Evolutionary conservation across 1,284 basidiomycete genomes (phyloP).

Genomic region (Boletus calvinii): DNA sequence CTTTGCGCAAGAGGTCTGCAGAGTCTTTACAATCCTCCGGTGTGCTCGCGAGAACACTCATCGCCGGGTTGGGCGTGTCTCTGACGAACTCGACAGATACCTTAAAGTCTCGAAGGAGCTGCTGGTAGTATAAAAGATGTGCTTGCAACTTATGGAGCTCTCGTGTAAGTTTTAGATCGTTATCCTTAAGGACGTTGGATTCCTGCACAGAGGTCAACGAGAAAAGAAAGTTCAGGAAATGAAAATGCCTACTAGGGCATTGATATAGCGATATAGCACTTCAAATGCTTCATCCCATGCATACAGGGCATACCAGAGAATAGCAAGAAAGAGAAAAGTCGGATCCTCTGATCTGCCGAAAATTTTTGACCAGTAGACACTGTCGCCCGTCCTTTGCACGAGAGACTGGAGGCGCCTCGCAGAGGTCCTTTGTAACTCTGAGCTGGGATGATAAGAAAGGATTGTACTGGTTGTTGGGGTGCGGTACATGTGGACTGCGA

Average conservation of each 20-base stretch:
- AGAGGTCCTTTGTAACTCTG: slow-evolving; percentile 31
- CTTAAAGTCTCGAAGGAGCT: slow-evolving; percentile 52
- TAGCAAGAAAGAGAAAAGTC: slow-evolving; percentile 51
- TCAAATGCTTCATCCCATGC: slow-evolving; percentile 59
- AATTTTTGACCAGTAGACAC: slow-evolving; percentile 56
- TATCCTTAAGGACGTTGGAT: slow-evolving; percentile 37
- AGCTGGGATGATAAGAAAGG: slow-evolving; percentile 41
- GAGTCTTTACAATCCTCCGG: slow-evolving; percentile 17
- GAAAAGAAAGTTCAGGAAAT: not conserved
- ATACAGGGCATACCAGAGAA: slow-evolving; percentile 58
- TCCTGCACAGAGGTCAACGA: slow-evolving; percentile 36
- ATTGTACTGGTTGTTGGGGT: slow-evolving; percentile 37
- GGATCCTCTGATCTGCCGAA: slow-evolving; percentile 47
- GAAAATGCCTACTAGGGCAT: slow-evolving; percentile 38
- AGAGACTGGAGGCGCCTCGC: slow-evolving; percentile 37
- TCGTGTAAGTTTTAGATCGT: slow-evolving; percentile 42
- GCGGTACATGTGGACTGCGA: slow-evolving; percentile 45
- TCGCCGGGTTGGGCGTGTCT: slow-evolving; percentile 44
- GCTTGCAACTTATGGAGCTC: slow-evolving; percentile 55
- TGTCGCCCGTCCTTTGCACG: slow-evolving; percentile 37
- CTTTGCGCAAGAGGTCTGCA: slow-evolving; percentile 38
- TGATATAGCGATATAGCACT: slow-evolving; percentile 47
- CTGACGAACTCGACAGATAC: slow-evolving; percentile 49
- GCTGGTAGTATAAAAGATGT: slow-evolving; percentile 51
- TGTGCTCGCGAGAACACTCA: slow-evolving; percentile 27